Evolutionary conservation across 2,329 filamentous ascomycete genomes (phyloP).

Genomic region (Colletotrichum graminicola): DNA sequence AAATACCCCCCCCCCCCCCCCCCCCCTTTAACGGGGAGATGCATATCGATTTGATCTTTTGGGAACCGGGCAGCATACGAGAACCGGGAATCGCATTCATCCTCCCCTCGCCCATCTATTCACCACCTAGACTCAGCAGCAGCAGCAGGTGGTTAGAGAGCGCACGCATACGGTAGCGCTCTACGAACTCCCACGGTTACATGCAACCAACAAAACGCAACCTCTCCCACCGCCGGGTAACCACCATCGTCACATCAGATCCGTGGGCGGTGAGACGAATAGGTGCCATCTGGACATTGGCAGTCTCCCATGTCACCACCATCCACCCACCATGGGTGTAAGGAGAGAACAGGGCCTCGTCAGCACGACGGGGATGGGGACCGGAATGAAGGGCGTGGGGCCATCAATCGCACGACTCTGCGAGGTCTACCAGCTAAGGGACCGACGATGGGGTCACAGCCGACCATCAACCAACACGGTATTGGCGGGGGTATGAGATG

Average conservation of each 20-base stretch:
- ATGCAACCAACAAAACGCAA: not conserved
- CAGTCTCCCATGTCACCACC: not conserved
- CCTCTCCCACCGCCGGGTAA: not conserved
- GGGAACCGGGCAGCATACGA: slow-evolving; percentile 1
- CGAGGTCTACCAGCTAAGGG: too few relatives aligned
- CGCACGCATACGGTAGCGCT: not conserved
- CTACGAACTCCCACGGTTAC: not conserved
- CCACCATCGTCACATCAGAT: not conserved
- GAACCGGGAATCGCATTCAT: not conserved
- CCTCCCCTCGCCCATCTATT: not conserved
- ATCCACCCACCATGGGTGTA: not conserved
- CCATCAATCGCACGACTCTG: not conserved
- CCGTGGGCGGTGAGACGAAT: not conserved
- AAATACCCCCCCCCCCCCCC: not conserved
- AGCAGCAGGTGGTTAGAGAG: not conserved
- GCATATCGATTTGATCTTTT: slow-evolving; percentile 8
- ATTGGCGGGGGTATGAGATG: not conserved
- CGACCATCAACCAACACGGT: not conserved
- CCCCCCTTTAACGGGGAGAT: not conserved
- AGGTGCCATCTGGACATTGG: not conserved
- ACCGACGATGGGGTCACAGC: too few relatives aligned
- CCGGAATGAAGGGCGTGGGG: too few relatives aligned
- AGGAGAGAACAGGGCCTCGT: too few relatives aligned
- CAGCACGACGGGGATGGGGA: too few relatives aligned
- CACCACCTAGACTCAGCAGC: not conserved